Base-by-base conservation (phyloP, 768 basidiomycete species). In the Daedaleopsis nitida region DNA sequence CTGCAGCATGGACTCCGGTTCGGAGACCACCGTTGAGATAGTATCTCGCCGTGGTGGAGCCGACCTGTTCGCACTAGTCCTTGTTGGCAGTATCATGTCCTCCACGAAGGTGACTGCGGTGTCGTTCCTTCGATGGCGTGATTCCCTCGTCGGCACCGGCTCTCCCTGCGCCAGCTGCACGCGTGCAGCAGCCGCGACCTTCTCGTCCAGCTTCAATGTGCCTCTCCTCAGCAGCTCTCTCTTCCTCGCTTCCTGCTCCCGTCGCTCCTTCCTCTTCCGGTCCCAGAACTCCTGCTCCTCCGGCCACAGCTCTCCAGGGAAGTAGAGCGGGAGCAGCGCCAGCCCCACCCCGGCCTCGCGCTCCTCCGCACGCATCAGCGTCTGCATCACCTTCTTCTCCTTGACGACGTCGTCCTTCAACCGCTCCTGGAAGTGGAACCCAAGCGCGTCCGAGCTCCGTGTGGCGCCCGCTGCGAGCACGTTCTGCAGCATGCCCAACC, bases 401-500 rank as follows among this genome's bases (percentile, higher is more conserved):
- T 55, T 50, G 19, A 65, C 48, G 38, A 57, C 44, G 23, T 47
- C 48, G 11, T 37, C 55, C 50, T 48, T 53, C 34, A 32, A 27
- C 19, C 12, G 34, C 48, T 23, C 19, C 48, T 67, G 56, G 19
- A 72, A 60, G 55, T 72, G 66, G n/a, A 72, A 59, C 1, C 70
- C 70, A 32, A 66, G 62, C 12, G 70, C 69, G 21, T 57, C 58
- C 19, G 66, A 59, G 45, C 50, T 58, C 19, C 70, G 62, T 44
- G 55, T 44, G 17, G 64, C 70, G 2, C 70, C 70, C 17, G 68
- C 69, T 2, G 68, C 65, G 49, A 69, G 44, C 48, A 65, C 60
- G 57, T 72, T 70, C 57, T 72, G 70, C 38, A 63, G 54, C 69
- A 70, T 72, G 17, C 70, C 70, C n/a, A 70, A 60, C 10, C 59